Evolutionary conservation across 495 filamentous ascomycete species (phyloP).

Genomic region (Cercophora newfieldiana): DNA sequence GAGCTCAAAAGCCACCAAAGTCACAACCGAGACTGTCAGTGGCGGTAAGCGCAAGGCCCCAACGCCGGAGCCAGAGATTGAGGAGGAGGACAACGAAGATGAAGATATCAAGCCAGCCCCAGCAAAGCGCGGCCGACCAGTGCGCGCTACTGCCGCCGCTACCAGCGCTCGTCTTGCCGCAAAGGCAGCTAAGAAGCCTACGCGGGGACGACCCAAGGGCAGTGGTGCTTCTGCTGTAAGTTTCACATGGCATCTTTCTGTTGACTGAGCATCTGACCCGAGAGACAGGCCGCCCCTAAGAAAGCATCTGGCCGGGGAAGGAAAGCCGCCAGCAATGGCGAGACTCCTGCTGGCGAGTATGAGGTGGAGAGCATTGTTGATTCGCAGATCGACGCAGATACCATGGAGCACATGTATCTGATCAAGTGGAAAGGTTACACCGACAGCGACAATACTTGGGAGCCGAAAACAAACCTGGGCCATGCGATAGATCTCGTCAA

Average conservation of each 20-base stretch:
- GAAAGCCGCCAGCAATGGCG: constrained; percentile 16
- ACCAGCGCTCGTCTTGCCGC: constrained; percentile 32
- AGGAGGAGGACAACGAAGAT: constrained; percentile 7
- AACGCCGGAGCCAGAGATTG: constrained; percentile 12
- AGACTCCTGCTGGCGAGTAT: constrained; percentile 27
- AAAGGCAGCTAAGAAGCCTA: constrained; percentile 27
- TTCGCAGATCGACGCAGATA: constrained; percentile 33
- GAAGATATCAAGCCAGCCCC: constrained; percentile 6
- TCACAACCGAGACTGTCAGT: not conserved
- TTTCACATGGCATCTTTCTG: not conserved
- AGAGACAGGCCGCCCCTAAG: not conserved
- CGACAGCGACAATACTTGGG: constrained; percentile 42
- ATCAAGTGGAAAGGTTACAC: constrained; percentile 47
- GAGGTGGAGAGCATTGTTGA: constrained; percentile 43
- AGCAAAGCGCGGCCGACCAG: constrained; percentile 28
- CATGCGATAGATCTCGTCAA: constrained; percentile 28
- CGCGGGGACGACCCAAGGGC: constrained; percentile 23
- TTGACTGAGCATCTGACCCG: not conserved
- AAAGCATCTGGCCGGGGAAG: constrained; percentile 27
- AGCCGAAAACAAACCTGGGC: constrained; percentile 39
- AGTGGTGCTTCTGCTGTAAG: constrained; percentile 16
- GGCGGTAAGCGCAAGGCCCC: constrained; percentile 30
- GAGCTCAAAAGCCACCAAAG: constrained; percentile 12
- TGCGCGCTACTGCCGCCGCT: constrained; percentile 17
- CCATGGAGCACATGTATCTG: constrained; percentile 35